Conservation (phyloP, 2,329 filamentous ascomycete genomes). For the Beauveria sp. region DNA sequence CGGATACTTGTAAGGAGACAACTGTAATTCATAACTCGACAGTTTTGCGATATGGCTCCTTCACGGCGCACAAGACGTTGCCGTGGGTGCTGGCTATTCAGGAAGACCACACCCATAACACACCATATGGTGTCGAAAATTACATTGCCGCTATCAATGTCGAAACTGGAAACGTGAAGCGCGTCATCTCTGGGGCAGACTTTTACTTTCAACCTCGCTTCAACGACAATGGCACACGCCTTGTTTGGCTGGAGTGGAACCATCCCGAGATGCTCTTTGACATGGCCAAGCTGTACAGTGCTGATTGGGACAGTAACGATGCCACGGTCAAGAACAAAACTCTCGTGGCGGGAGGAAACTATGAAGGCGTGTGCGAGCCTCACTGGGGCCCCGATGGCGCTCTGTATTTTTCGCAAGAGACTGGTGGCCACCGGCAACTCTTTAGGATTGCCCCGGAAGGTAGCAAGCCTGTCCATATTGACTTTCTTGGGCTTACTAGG, state of each 20-base stretch:
- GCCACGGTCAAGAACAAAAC: constrained; percentile 21
- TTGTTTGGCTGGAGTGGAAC: constrained; percentile 43
- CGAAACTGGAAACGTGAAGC: constrained; percentile 29
- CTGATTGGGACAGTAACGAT: constrained; percentile 26
- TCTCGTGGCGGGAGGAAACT: constrained; percentile 33
- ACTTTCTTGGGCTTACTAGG: constrained; percentile 31
- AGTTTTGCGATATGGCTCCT: constrained; percentile 38
- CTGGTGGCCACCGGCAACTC: constrained; percentile 38
- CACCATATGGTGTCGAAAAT: constrained; percentile 21
- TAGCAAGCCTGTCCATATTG: constrained; percentile 22
- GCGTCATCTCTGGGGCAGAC: constrained; percentile 34
- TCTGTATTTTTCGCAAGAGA: constrained; percentile 41
- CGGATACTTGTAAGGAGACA: constrained; percentile 25
- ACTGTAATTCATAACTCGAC: constrained; percentile 23
- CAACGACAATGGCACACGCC: constrained; percentile 30
- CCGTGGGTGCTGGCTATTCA: constrained; percentile 42
- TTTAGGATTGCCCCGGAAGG: constrained; percentile 28
- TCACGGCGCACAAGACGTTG: constrained; percentile 30
- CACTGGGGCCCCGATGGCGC: constrained; percentile 42
- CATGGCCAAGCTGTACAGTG: constrained; percentile 31
- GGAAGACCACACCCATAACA: constrained; percentile 34
- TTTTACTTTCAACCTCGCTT: constrained; percentile 41
- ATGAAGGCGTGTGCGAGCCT: constrained; percentile 40
- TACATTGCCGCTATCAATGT: constrained; percentile 25
- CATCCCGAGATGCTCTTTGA: constrained; percentile 43